phyloP scores from a whole-genome alignment of 208 protist species.

The Acanthamoeba polyphaga region DNA sequence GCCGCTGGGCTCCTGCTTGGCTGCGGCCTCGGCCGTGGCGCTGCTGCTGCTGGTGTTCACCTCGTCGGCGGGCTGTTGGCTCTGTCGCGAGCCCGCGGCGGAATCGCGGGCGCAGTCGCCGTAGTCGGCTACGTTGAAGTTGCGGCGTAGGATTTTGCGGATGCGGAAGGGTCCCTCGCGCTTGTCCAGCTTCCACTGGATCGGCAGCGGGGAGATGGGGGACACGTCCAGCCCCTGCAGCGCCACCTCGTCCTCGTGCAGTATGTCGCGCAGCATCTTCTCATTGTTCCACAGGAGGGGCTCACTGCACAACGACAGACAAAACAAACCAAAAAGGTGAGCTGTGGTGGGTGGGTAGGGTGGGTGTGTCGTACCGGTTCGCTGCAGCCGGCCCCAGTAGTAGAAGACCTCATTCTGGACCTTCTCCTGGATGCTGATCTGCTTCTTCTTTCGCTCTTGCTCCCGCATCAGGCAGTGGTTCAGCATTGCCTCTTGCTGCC shows the following conservation, averaged over 20 bases:
- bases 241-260: slow-evolving; percentile 38
- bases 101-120: slow-evolving; percentile 33
- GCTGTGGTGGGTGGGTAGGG: not conserved
- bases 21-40: not conserved
- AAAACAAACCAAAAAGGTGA: not conserved
- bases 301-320: not conserved
- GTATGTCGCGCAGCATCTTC: slow-evolving; percentile 66
- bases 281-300: slow-evolving; percentile 62
- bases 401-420: slow-evolving; percentile 55
- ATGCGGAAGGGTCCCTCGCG: slow-evolving; percentile 56
- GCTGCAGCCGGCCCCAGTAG: slow-evolving; percentile 55
- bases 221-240: slow-evolving; percentile 24
- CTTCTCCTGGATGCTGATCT: slow-evolving; percentile 25
- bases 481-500: slow-evolving; percentile 41
- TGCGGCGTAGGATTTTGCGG: slow-evolving; percentile 56
- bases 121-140: slow-evolving; percentile 72
- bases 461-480: slow-evolving; percentile 33
- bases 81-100: not conserved
- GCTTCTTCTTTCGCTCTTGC: slow-evolving; percentile 55
- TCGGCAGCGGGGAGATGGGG: slow-evolving; percentile 33
- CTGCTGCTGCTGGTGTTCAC: not conserved
- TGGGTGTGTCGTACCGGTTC: not conserved
- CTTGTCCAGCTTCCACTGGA: slow-evolving; percentile 72
- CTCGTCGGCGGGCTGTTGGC: slow-evolving; percentile 13
- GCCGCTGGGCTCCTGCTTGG: not conserved